Conservation (phyloP, 306 rosid genomes). For the Heteromeles arbutifolia region DNA sequence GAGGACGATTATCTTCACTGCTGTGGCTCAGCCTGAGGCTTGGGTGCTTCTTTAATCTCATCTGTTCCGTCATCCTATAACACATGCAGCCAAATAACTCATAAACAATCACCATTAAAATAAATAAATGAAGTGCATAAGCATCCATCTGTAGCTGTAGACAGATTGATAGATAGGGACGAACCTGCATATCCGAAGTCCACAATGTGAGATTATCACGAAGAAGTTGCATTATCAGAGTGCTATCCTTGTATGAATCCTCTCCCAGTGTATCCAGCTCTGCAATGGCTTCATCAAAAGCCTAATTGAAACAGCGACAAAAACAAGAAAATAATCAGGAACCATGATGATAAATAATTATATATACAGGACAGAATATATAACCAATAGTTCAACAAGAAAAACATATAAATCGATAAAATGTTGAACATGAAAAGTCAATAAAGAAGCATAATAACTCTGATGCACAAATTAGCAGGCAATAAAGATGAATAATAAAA, state of each 20-base stretch:
- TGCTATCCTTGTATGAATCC: slow-evolving; percentile 28
- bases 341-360: not conserved
- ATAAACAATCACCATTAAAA: not conserved
- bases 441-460: no score
- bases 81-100: not conserved
- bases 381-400: not conserved
- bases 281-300: slow-evolving; percentile 37
- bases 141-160: not conserved
- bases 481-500: no score
- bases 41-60: slow-evolving; percentile 17
- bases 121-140: not conserved
- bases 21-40: slow-evolving; percentile 9
- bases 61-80: slow-evolving; percentile 18
- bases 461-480: no score
- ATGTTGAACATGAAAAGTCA: no score
- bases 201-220: slow-evolving; percentile 41
- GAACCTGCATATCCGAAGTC: slow-evolving; percentile 32
- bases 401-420: no score
- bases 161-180: not conserved
- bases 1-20: not conserved
- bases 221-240: slow-evolving; percentile 39
- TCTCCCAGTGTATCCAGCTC: slow-evolving; percentile 26
- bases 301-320: slow-evolving; percentile 6
- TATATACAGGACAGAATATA: no score
- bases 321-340: no score